Percentiles rank a stretch among this genome's conserved stretches.
phyloP scores from a whole-genome alignment of 2,329 filamentous ascomycete genomes.

The Capronia epimyces region DNA sequence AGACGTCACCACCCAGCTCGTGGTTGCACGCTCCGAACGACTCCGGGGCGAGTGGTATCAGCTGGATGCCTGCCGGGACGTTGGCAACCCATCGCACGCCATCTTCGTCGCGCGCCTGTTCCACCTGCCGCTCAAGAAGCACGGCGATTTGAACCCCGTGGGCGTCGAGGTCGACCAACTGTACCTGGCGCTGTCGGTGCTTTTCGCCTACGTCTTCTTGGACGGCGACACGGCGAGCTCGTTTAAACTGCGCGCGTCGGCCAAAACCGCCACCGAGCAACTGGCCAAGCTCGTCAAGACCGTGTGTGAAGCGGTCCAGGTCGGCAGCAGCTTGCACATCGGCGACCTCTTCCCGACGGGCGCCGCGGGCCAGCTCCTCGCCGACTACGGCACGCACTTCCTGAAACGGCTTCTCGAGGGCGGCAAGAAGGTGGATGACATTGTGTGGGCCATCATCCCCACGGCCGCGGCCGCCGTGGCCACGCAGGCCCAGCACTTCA shows the following conservation, averaged over 20 bases:
- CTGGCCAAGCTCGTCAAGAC: slow-evolving; percentile 27
- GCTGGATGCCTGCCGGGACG: slow-evolving; percentile 31
- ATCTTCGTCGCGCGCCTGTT: slow-evolving; percentile 32
- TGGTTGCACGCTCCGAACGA: slow-evolving; percentile 31
- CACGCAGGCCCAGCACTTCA: slow-evolving; percentile 55
- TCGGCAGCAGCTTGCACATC: slow-evolving; percentile 38
- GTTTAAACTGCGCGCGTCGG: slow-evolving; percentile 25
- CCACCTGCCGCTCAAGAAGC: slow-evolving; percentile 29
- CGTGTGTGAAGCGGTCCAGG: slow-evolving; percentile 25
- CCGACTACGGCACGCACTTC: slow-evolving; percentile 52
- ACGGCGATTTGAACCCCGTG: slow-evolving; percentile 22
- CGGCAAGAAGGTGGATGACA: slow-evolving; percentile 43
- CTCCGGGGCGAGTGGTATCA: slow-evolving; percentile 32
- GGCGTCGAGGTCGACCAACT: slow-evolving; percentile 29
- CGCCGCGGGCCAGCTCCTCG: slow-evolving; percentile 35
- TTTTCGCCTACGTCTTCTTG: slow-evolving; percentile 33
- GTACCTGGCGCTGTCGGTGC: slow-evolving; percentile 29
- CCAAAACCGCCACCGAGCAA: slow-evolving; percentile 23
- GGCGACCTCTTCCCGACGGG: slow-evolving; percentile 28
- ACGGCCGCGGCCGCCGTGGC: slow-evolving; percentile 53
- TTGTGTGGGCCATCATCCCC: slow-evolving; percentile 55
- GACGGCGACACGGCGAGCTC: slow-evolving; percentile 30
- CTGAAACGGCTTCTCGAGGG: slow-evolving; percentile 49
- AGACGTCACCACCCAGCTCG: slow-evolving; percentile 38
- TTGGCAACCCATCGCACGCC: slow-evolving; percentile 32